These are phyloP conservation scores for Curvularia sp. DNA, from an alignment of 2,329 filamentous ascomycete genomes.

Conservation along the genomic window DNA sequence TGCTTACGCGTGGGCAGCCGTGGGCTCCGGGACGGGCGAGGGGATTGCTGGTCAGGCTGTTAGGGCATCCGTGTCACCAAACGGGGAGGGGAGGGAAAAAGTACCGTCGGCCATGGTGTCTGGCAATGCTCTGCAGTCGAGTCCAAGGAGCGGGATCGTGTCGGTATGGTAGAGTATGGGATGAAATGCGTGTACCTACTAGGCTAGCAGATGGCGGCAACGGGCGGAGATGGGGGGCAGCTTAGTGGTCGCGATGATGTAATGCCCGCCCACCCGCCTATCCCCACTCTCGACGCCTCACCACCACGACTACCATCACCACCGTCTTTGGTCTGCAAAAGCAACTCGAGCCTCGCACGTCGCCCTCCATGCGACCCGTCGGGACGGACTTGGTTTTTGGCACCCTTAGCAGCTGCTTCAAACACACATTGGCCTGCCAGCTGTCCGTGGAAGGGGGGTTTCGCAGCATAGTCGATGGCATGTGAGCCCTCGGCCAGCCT, in stretches of 20 bases:
- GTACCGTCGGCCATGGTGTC: conserved; percentile 40
- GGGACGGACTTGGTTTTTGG: conserved; percentile 1
- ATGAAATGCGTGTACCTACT: not conserved
- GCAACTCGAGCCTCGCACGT: not conserved
- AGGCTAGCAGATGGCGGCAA: not conserved
- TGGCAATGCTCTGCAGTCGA: not conserved
- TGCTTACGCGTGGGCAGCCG: conserved; percentile 54
- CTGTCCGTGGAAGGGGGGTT: conserved; percentile 10
- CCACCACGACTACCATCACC: not conserved
- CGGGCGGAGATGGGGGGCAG: not conserved
- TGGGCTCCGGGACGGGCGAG: conserved; percentile 65
- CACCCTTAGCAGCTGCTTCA: not conserved
- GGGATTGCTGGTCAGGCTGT: conserved; percentile 57
- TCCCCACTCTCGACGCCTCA: not conserved
- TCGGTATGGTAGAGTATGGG: not conserved
- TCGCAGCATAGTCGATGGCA: conserved; percentile 1
- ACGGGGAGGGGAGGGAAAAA: not conserved
- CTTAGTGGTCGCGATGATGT: not conserved
- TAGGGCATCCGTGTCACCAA: not conserved
- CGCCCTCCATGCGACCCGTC: not conserved
- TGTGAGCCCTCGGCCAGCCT: not conserved
- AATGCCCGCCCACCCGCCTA: not conserved
- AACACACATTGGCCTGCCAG: conserved; percentile 2
- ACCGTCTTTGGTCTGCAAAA: not conserved
- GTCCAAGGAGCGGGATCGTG: not conserved